Conservation (phyloP, 2,329 filamentous ascomycete species). For the Stagonosporopsis rhizophila region DNA sequence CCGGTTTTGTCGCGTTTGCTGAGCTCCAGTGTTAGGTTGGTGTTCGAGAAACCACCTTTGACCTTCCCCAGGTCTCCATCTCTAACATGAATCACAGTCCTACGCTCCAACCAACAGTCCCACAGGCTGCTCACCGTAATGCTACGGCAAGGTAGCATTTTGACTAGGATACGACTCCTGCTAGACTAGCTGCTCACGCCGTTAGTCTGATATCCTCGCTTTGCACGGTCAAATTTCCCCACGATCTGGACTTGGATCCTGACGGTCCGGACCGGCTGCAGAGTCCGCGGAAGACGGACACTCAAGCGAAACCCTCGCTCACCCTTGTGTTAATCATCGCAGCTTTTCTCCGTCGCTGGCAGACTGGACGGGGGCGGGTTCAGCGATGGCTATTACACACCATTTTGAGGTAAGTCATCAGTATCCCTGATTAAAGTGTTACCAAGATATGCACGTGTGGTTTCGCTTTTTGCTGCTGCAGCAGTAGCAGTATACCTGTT, state of each 20-base stretch:
- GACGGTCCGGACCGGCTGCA: conserved; percentile 12
- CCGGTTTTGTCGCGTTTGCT: background rate
- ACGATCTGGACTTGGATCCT: conserved; percentile 3
- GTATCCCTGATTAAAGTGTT: background rate
- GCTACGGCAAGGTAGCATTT: conserved; percentile 11
- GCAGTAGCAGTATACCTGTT: no score
- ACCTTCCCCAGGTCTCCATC: background rate
- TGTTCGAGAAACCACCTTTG: background rate
- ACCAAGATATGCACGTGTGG: background rate
- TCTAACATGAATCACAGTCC: background rate
- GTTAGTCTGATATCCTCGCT: conserved; percentile 1
- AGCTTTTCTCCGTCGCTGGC: background rate
- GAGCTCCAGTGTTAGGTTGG: background rate
- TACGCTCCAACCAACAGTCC: conserved; percentile 2
- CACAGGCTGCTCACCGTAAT: conserved; percentile 4
- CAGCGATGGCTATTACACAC: background rate
- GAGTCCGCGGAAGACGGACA: conserved; percentile 3
- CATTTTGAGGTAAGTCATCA: background rate
- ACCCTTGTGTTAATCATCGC: conserved; percentile 9
- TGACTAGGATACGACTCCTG: conserved; percentile 6
- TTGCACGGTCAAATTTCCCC: conserved; percentile 5
- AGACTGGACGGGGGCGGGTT: background rate
- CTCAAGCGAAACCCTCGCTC: conserved; percentile 12
- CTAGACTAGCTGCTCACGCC: background rate
- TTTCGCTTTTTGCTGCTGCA: background rate